Conservation (phyloP, 2,329 filamentous ascomycete species). For the Penicillium sp. region DNA sequence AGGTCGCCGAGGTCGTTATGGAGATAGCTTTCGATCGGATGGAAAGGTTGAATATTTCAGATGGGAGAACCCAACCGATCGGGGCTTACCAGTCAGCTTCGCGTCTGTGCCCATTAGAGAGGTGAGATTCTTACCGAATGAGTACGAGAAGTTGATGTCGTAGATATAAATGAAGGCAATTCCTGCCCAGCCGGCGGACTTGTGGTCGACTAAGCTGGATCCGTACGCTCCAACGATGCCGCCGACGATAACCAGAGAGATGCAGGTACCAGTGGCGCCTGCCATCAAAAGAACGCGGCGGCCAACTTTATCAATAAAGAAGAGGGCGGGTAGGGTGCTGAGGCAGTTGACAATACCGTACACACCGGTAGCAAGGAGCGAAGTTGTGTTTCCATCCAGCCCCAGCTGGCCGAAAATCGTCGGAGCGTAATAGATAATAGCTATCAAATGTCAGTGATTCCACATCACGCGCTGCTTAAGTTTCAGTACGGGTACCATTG, state of each 20-base stretch:
- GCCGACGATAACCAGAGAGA: slow-evolving; percentile 34
- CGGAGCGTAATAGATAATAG: slow-evolving; percentile 56
- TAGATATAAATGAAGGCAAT: slow-evolving; percentile 47
- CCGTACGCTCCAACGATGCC: slow-evolving; percentile 40
- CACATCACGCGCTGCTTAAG: too few relatives aligned
- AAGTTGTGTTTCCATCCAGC: slow-evolving; percentile 38
- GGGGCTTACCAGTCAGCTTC: slow-evolving; percentile 31
- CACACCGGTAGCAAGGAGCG: slow-evolving; percentile 35
- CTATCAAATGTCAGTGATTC: slow-evolving; percentile 25
- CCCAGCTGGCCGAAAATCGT: slow-evolving; percentile 54
- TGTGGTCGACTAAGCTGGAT: slow-evolving; percentile 32
- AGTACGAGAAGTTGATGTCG: slow-evolving; percentile 45
- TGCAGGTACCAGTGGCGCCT: slow-evolving; percentile 41
- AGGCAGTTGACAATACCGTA: slow-evolving; percentile 47
- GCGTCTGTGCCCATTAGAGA: not conserved
- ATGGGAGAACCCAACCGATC: slow-evolving; percentile 46
- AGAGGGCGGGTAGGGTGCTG: slow-evolving; percentile 39
- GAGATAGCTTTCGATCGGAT: slow-evolving; percentile 46
- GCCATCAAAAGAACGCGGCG: slow-evolving; percentile 41
- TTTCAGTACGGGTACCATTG: too few relatives aligned
- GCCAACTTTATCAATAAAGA: slow-evolving; percentile 43
- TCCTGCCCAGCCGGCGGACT: slow-evolving; percentile 41
- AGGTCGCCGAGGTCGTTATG: slow-evolving; percentile 44
- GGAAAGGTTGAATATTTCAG: slow-evolving; percentile 45
- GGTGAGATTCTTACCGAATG: slow-evolving; percentile 35